Evolutionary conservation across 345 rosid genomes (phyloP).

Genomic region (Eucalyptus viminalis): DNA sequence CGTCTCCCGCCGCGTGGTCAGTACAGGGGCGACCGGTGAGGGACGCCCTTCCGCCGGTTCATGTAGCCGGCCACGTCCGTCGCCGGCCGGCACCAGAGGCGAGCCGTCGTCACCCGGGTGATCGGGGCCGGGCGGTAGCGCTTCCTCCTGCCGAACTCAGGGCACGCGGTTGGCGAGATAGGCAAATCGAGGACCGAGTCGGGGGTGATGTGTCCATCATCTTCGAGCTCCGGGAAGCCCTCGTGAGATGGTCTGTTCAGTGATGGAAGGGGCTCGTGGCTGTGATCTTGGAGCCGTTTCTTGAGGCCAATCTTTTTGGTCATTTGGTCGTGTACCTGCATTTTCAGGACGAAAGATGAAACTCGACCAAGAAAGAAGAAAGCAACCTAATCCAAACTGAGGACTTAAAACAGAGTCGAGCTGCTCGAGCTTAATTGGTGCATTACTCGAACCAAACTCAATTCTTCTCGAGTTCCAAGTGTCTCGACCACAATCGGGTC

Average conservation of each 20-base stretch:
- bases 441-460: not conserved
- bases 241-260: not conserved
- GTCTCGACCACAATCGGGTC: not conserved
- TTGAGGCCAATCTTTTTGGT: not conserved
- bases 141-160: not conserved
- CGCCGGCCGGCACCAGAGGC: conserved; percentile 4
- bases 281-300: not conserved
- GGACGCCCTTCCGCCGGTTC: conserved; percentile 44
- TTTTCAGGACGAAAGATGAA: not conserved
- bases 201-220: not conserved
- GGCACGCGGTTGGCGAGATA: not conserved
- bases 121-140: conserved; percentile 12
- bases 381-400: not conserved
- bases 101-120: conserved; percentile 3
- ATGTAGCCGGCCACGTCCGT: not conserved
- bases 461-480: not conserved
- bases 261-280: not conserved
- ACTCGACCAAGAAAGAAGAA: not conserved
- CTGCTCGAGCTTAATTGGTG: not conserved
- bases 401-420: not conserved
- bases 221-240: not conserved
- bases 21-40: conserved; percentile 41
- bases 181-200: not conserved
- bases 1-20: not conserved
- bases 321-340: conserved; percentile 1